Base-by-base conservation (phyloP, 257 asterid species). In the Solanum pimpinellifolium region DNA sequence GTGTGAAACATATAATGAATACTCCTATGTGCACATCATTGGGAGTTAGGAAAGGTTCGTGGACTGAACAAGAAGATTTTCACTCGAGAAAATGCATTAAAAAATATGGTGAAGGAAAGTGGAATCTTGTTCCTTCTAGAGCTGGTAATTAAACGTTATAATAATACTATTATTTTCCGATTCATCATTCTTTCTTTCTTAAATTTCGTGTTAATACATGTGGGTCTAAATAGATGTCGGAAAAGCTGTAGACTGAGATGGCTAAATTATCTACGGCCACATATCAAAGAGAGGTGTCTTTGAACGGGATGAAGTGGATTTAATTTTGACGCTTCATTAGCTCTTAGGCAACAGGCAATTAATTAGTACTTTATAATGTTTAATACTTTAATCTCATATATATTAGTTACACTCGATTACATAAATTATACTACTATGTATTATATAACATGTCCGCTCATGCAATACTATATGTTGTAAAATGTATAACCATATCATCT, bases 171-270 rank as follows among this genome's bases (percentile, higher is more conserved):
- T 56, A 18, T 56, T 56, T 56, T 20, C 0, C 66, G 11, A 20
- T 20, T 16, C 0, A 52, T 52, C 1, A 9, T 6, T 49, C n/a
- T 18, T 52, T 52, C 25, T 56, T 56, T 56, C 2, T 59, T 20
- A 59, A 68, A 68, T 69, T 29, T 69, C 1, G 29, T n/a, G 15
- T 11, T 11, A n/a, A n/a, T 65, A 20, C 14, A 42, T 86, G 85
- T 86, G 92, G 95, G 93, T 60, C 86, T 94, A 27, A 91, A 89
- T 25, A 94, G 98, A 88, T 92, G 90, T 74, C 96, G 98, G 9
- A 95, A 91, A 92, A 95, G 98, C 42, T 92, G 98, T 89, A 90
- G 98, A 87, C 85, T 95, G 87, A 83, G 96, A 84, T 95, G 98
- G 98, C 85, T 94, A 93, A 95, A 94, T 88, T 94, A 93, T 83